Base-by-base conservation (phyloP, 352 stramenopile species). In the Pythium rhizo-oryzae region DNA sequence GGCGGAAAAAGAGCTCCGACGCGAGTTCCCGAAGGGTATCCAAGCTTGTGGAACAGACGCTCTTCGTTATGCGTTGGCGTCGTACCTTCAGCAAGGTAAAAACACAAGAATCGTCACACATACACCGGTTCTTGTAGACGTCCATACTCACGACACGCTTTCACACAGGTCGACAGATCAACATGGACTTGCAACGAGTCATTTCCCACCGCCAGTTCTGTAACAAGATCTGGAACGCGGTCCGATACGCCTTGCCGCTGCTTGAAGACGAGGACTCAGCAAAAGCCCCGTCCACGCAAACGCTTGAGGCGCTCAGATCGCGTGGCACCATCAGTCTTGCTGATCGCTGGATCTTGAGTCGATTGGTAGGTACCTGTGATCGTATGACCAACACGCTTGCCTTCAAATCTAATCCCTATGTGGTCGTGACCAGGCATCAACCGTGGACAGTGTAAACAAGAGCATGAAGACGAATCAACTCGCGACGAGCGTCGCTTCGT, bases 11-110 rank as follows among this genome's bases (percentile, higher is more conserved):
- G 97, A 98, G 35, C 88, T 99, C 37, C 86, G 92, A 53, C 81
- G 87, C 49, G 97, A 99, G 69, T 99, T 99, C 74, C 98, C 98
- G 7, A 86, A 99, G 28, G 98, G 98, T 33, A 99, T 99, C 69
- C 97, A 97, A 28, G 94, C 98, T 35, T 99, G 97, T 79, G 98
- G 98, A 59, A 94, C 97, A 0, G 98, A 99, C 78, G 97, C 98
- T 7, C 82, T 99, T 25, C 90, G 98, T 11, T 99, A 99, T 67
- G 98, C 97, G 33, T 84, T 99, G 16, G 84, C 99, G 8, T 96
- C 96, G 16, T 99, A 99, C 67, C 76, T 95, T 50, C 81, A 94
- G 50, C 89, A 96, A 84, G 83, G 81, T 88, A 59, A 8, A 37
- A n/a, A 2, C 7, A 47, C 6, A 56, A 54, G 12, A 0, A 33